A percentile compares a stretch with the other conserved stretches of the same genome.
phyloP scores from a whole-genome alignment of 139 green algal species.

The Closterium sp. region DNA sequence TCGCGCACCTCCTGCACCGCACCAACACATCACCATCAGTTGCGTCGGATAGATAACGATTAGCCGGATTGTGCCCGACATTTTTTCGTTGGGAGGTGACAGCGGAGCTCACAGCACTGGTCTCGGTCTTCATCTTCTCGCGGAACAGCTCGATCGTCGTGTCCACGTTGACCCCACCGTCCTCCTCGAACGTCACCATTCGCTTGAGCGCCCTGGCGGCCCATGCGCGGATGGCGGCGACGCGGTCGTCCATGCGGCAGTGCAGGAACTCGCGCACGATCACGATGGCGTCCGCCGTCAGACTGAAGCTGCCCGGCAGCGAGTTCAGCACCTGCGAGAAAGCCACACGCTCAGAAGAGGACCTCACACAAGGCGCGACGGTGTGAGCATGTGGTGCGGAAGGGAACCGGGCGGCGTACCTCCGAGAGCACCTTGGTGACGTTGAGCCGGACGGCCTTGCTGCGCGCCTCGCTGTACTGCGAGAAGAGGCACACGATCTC shows the following conservation, averaged over 20 bases:
- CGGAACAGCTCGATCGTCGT: background rate
- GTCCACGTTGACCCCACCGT: background rate
- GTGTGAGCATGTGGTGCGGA: background rate
- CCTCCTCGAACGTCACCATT: background rate
- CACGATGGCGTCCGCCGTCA: background rate
- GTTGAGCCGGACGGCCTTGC: background rate
- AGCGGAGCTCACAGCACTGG: background rate
- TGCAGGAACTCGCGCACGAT: background rate
- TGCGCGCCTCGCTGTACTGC: background rate
- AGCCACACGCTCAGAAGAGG: background rate
- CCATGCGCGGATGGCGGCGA: background rate
- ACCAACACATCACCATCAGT: too few relatives aligned
- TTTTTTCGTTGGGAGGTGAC: too few relatives aligned
- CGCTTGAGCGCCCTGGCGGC: background rate
- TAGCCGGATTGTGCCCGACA: too few relatives aligned
- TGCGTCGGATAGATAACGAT: too few relatives aligned
- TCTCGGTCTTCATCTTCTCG: background rate
- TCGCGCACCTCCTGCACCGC: slow-evolving; percentile 12
- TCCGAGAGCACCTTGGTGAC: background rate
- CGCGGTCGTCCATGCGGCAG: background rate
- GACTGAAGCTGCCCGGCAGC: background rate
- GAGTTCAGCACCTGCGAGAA: background rate
- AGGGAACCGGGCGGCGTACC: background rate
- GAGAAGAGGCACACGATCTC: background rate
- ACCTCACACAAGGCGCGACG: too few relatives aligned